phyloP scores from a whole-genome alignment of 2,329 filamentous ascomycete species.

The Calonectria pteridis region DNA sequence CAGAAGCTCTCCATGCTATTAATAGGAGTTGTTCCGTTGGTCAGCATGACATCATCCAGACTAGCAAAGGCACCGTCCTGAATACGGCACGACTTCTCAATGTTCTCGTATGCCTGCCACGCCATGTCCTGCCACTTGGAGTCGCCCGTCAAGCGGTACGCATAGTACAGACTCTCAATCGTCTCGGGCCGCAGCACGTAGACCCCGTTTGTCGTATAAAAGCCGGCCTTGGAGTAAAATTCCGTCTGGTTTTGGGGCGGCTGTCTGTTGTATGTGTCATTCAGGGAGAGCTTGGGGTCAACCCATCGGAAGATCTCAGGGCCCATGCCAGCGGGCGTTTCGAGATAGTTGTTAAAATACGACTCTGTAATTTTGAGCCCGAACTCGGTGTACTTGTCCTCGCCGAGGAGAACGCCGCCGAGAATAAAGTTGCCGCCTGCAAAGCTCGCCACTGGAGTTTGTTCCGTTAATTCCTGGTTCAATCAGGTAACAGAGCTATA shows the following conservation, averaged over 20 bases:
- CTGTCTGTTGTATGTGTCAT: background rate
- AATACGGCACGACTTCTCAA: constrained; percentile 46
- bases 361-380: background rate
- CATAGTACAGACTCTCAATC: background rate
- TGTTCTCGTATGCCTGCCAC: constrained; percentile 1
- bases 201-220: background rate
- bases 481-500: background rate
- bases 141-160: background rate
- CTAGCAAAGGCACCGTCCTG: background rate
- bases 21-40: background rate
- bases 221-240: background rate
- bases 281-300: background rate
- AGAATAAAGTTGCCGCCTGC: background rate
- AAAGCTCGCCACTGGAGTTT: background rate
- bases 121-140: constrained; percentile 4
- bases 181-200: constrained; percentile 1
- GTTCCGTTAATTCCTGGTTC: background rate
- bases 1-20: constrained; percentile 5
- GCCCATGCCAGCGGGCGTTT: background rate
- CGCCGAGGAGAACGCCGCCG: background rate
- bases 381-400: background rate
- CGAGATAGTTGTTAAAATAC: background rate
- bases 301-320: background rate
- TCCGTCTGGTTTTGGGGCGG: background rate
- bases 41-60: background rate